A percentile compares a stretch with the other conserved stretches of the same genome.
Evolutionary conservation across 306 rosid species (phyloP).

Genomic region (Cyamopsis tetragonoloba): DNA sequence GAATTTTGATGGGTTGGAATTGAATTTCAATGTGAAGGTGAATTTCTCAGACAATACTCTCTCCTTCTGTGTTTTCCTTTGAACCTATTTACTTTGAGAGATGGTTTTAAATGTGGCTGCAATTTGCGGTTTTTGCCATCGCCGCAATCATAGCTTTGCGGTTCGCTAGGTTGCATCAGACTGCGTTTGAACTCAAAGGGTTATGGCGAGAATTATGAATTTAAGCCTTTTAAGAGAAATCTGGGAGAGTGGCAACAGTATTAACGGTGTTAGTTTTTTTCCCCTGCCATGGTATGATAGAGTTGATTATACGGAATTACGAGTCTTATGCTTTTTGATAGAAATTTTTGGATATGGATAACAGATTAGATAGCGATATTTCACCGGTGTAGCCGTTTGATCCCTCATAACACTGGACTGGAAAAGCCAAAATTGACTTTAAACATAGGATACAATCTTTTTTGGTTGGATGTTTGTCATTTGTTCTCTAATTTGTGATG

Average conservation of each 20-base stretch:
- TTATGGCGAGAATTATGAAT: neutral
- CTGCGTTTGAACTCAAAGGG: too few relatives aligned
- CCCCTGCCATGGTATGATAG: too few relatives aligned
- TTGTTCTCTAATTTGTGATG: constrained; percentile 13
- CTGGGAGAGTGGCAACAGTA: neutral
- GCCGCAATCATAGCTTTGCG: too few relatives aligned
- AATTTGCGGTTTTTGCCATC: too few relatives aligned
- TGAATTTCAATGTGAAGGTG: constrained; percentile 10
- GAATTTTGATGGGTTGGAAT: constrained; percentile 18
- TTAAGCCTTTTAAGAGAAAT: neutral
- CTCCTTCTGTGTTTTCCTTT: neutral
- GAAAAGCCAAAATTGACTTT: neutral
- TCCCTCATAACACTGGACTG: neutral
- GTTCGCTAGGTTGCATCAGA: too few relatives aligned
- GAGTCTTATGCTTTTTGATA: neutral
- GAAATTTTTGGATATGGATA: neutral
- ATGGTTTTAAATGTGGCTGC: too few relatives aligned
- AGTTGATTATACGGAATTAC: neutral
- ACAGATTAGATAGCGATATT: neutral
- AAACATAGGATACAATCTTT: neutral
- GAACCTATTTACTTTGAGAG: neutral
- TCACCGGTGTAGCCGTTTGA: neutral
- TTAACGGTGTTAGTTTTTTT: neutral
- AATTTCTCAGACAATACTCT: neutral
- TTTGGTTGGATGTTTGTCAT: neutral